Conservation (phyloP, 805 yeast genomes). For the Metschnikowia shivogae region DNA sequence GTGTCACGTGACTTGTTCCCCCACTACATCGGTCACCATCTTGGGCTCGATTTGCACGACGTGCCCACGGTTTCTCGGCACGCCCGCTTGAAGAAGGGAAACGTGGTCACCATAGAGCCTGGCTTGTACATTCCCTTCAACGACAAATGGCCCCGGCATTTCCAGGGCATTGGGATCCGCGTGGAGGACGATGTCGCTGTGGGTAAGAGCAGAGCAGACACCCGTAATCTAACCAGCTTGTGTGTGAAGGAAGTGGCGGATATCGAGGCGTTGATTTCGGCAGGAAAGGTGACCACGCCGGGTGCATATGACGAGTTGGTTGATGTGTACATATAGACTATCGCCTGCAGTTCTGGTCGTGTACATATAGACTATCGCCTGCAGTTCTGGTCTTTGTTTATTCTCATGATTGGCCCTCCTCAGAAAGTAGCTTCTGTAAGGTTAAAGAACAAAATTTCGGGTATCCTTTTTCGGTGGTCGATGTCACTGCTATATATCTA, state of each 20-base stretch:
- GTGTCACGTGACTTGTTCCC: slow-evolving; percentile 64
- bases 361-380: too few relatives aligned
- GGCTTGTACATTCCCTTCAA: slow-evolving; percentile 85
- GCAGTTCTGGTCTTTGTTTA: too few relatives aligned
- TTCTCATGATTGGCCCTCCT: too few relatives aligned
- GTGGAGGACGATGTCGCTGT: slow-evolving; percentile 92
- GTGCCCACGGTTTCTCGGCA: slow-evolving; percentile 60
- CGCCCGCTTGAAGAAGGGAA: slow-evolving; percentile 55
- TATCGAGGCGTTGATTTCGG: slow-evolving; percentile 62
- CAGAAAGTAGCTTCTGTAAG: too few relatives aligned
- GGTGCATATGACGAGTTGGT: slow-evolving; percentile 33
- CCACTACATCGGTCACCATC: slow-evolving; percentile 92
- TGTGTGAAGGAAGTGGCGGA: slow-evolving; percentile 85
- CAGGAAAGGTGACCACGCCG: slow-evolving; percentile 53
- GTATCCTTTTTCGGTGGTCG: too few relatives aligned
- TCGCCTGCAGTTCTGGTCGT: slow-evolving; percentile 1
- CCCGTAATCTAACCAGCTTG: slow-evolving; percentile 60
- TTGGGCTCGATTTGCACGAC: slow-evolving; percentile 91
- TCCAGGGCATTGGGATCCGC: slow-evolving; percentile 86
- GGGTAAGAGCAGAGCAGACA: slow-evolving; percentile 53
- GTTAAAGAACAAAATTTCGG: too few relatives aligned
- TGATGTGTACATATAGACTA: slow-evolving; percentile 19
- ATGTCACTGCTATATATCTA: too few relatives aligned
- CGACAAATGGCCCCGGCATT: slow-evolving; percentile 70
- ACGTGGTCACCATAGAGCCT: slow-evolving; percentile 92